Evolutionary conservation across 2,329 filamentous ascomycete genomes (phyloP), one percentile per base, ranked within the genome.

Genomic region (Emericellopsis atlantica): DNA sequence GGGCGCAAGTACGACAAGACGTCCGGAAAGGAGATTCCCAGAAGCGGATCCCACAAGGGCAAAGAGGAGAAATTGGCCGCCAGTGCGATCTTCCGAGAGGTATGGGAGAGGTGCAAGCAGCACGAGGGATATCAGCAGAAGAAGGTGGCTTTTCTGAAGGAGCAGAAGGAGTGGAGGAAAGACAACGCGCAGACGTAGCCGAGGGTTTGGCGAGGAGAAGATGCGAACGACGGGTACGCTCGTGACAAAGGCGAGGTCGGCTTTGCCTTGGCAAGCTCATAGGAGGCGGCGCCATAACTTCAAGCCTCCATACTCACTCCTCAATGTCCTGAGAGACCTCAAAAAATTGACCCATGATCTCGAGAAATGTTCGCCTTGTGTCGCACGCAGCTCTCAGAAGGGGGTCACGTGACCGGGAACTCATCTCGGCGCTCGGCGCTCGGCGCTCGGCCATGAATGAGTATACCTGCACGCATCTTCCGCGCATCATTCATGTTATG

Each of bases 1-100:
- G 76, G 75, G 1, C 62, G 67, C 22, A 79, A 79, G 49, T 76
- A 77, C 41, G 46, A 43, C 9, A 47, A 45, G 8, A 41, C 43
- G 0, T 47, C 44, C 0, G 37, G 32, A 2, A 42, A 48, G 6
- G 47, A 51, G 6, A 24, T 52, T 0, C 49, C 48, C 0, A 41
- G 36, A 24, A 50, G 49, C 21, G 38, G 42, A 4, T 33, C 23
- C 7, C 47, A 49, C 37, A 38, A 44, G 0, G 48, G 48, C 15
- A 51, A 44, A 8, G 38, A 44, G 2, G 48, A 52, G 6, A 52
- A 52, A 24, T 37, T 46, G 38, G 41, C 35, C 21, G 46, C 49
- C 2, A 51, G 49, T 16, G 34, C 36, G 29, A 45, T 52, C 6
- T 52, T 52, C 22, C 39, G 41, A 1, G 32, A 32, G 1, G 48